These are phyloP conservation scores for Puccinia sorghi DNA, from an alignment of 1,284 basidiomycete genomes.

Conservation along the genomic window DNA sequence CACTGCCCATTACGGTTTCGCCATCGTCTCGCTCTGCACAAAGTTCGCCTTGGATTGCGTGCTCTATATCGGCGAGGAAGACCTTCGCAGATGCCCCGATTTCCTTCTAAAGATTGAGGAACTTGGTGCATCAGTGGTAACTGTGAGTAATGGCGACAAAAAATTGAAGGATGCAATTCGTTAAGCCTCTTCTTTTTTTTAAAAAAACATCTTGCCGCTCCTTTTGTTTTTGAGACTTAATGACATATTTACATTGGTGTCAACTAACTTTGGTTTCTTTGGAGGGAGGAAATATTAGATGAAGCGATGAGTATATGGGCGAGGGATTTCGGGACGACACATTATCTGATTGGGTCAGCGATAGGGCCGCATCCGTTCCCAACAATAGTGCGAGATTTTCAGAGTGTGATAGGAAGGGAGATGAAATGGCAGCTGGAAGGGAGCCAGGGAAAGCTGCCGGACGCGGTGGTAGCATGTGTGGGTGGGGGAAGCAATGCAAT, in stretches of 20 bases:
- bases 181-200: conserved; percentile 49
- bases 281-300: conserved; percentile 58
- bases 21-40: conserved; percentile 96
- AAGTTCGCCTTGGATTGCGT: conserved; percentile 94
- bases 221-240: conserved; percentile 49
- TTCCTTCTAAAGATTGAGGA: conserved; percentile 98
- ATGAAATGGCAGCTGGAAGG: conserved; percentile 84
- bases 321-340: conserved; percentile 79
- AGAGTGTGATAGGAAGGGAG: conserved; percentile 90
- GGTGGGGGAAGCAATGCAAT: conserved; percentile 98
- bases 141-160: conserved; percentile 88
- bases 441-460: conserved; percentile 78
- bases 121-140: conserved; percentile 88
- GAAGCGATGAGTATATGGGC: conserved; percentile 98
- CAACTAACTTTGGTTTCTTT: not conserved
- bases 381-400: conserved; percentile 97
- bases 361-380: conserved; percentile 99
- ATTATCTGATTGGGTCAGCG: conserved; percentile 95
- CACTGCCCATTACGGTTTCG: conserved; percentile 97
- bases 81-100: conserved; percentile 88
- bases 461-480: conserved; percentile 93
- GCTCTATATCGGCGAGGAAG: conserved; percentile 98
- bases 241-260: no score
- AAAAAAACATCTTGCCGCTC: conserved; percentile 1
- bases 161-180: conserved; percentile 97